Base-by-base conservation (phyloP, 2,329 filamentous ascomycete species). In the Plectosphaerella plurivora region DNA sequence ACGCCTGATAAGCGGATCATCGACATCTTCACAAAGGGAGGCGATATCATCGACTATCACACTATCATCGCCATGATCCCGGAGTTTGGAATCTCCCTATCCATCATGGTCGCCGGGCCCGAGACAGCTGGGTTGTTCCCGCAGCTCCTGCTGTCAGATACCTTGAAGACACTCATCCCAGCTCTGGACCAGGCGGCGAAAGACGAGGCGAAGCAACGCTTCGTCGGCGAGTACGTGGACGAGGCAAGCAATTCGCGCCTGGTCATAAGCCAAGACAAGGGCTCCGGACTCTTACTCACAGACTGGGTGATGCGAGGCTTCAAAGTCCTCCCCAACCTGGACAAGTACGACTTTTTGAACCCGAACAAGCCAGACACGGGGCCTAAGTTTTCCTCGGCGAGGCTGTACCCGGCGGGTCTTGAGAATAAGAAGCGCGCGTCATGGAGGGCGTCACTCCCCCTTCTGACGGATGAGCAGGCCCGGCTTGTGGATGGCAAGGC, bases 11-110 rank as follows among this genome's bases (percentile, higher is more conserved):
- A 68, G 24, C 69, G 73, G 4, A 57, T 73, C 1, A 61, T 77
- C 14, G 74, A 79, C 24, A 50, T 79, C 2, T 77, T 77, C 60
- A 70, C 72, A 22, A 80, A 79, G 59, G 63, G 59, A 3, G 77
- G 76, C 3, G 70, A 72, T 51, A 55, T 76, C 3, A 69, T 70
- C 15, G 51, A 60, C 14, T 79, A 77, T 60, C 68, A 72, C 56
- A 59, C 68, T 3, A 57, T 64, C 3, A 57, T 76, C 0, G 68
- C 65, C 16, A 59, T 79, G 3, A 61, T 79, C 0, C 74, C 75
- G 0, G 74, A 78, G 55, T 77, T 78, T 56, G 70, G 72, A 46
- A 55, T 77, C 7, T 70, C 69, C 28, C 60, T 76, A 50, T 66
- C 68, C 5, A 58, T 78, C 11, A 57, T 79, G 47, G 64, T 64